Conservation (phyloP, 2,329 filamentous ascomycete genomes). For the Scedosporium dehoogii region DNA sequence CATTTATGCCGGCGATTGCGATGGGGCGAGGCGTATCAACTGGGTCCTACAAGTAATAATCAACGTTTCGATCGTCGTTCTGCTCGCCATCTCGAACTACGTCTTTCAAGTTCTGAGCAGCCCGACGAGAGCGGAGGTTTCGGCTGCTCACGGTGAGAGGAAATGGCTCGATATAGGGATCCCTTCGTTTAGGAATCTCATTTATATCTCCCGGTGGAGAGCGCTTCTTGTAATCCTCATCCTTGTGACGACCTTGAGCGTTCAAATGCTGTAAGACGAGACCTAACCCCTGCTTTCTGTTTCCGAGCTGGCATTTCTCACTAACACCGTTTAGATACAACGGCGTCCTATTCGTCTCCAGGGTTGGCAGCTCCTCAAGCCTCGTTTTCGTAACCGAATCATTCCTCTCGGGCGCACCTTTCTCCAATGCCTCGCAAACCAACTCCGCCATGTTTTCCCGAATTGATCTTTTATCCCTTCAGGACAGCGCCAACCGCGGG, state of each 20-base stretch:
- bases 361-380: conserved; percentile 21
- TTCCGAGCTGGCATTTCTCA: conserved; percentile 9
- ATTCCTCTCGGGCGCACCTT: conserved; percentile 26
- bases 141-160: conserved; percentile 31
- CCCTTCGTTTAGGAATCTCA: conserved; percentile 40
- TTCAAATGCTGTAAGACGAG: conserved; percentile 38
- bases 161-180: conserved; percentile 45
- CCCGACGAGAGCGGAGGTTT: conserved; percentile 39
- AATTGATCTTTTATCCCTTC: conserved; percentile 24
- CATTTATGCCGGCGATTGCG: conserved; percentile 29
- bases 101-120: conserved; percentile 43
- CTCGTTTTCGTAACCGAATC: conserved; percentile 24
- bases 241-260: conserved; percentile 30
- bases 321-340: conserved; percentile 31
- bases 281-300: not conserved
- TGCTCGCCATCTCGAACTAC: conserved; percentile 42
- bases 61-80: conserved; percentile 29
- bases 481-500: conserved; percentile 19
- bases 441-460: conserved; percentile 24
- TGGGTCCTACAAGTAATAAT: conserved; percentile 33
- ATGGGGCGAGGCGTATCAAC: conserved; percentile 23
- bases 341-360: conserved; percentile 35
- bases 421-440: conserved; percentile 22
- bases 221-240: conserved; percentile 27
- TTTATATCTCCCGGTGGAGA: conserved; percentile 29